phyloP scores from a whole-genome alignment of 2,329 filamentous ascomycete species.

The Paracoccidioides brasiliensis region DNA sequence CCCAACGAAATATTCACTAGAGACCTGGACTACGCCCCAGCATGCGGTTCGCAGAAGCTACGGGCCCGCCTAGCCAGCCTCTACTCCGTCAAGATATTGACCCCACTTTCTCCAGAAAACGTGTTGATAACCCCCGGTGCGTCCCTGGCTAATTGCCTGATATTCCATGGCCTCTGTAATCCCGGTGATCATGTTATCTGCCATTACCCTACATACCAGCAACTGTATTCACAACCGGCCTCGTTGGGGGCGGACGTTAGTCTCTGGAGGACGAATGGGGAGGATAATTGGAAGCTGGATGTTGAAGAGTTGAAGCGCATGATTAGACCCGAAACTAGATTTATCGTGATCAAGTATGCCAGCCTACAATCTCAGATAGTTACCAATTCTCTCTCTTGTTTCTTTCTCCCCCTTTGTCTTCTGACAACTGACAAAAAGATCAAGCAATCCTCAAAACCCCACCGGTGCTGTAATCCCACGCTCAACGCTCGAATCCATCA shows the following conservation, averaged over 20 bases:
- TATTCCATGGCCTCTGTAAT: conserved; percentile 58
- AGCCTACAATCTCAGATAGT: conserved; percentile 50
- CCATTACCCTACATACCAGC: conserved; percentile 77
- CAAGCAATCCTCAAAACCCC: conserved; percentile 69
- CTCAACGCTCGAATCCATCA: conserved; percentile 45
- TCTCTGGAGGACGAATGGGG: conserved; percentile 56
- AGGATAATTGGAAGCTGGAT: conserved; percentile 54
- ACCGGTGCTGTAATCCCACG: conserved; percentile 58
- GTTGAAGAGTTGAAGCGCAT: conserved; percentile 51
- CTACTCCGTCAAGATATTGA: conserved; percentile 45
- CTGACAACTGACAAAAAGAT: not conserved
- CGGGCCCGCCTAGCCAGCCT: conserved; percentile 52
- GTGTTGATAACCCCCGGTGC: conserved; percentile 68
- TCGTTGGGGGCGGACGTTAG: conserved; percentile 65
- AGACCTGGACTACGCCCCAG: conserved; percentile 59
- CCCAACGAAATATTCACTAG: conserved; percentile 36
- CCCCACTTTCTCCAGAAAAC: conserved; percentile 43
- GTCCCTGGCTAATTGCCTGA: conserved; percentile 73
- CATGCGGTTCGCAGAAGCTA: conserved; percentile 52
- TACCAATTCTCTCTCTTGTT: conserved; percentile 40
- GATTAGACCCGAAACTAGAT: conserved; percentile 38
- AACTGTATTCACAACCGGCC: conserved; percentile 62
- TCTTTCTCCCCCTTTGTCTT: not conserved
- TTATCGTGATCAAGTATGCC: conserved; percentile 49
- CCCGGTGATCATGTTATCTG: conserved; percentile 74